Conservation (phyloP, 306 rosid species). For the Amphicarpaea edgeworthii region DNA sequence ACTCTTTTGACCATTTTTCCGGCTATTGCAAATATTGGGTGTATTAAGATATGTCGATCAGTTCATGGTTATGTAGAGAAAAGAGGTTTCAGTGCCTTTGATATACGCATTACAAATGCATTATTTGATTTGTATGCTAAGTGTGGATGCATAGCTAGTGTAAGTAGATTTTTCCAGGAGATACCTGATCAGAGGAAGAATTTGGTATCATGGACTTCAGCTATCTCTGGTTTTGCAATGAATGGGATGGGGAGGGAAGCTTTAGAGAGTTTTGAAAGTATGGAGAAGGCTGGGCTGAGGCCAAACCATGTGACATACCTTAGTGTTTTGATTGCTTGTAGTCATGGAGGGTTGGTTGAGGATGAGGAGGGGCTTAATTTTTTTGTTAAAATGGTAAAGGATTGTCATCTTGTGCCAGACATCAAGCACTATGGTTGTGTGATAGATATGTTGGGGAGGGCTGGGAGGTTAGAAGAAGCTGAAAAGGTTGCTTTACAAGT, state of each 20-base stretch:
- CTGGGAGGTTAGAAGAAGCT: slow-evolving; percentile 16
- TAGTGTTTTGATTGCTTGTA: slow-evolving; percentile 13
- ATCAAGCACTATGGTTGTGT: slow-evolving; percentile 7
- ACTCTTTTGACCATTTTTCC: slow-evolving; percentile 16
- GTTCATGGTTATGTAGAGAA: neutral
- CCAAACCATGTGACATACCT: neutral
- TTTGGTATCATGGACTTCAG: slow-evolving; percentile 10
- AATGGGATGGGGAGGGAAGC: slow-evolving; percentile 16
- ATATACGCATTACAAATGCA: slow-evolving; percentile 2
- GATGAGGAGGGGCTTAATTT: slow-evolving; percentile 1
- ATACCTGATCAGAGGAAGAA: slow-evolving; percentile 9
- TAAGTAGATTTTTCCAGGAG: slow-evolving; percentile 12
- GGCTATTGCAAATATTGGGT: slow-evolving; percentile 7
- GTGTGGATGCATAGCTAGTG: neutral
- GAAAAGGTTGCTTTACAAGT: slow-evolving; percentile 6
- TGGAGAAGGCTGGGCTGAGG: slow-evolving; percentile 9
- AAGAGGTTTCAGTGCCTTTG: neutral
- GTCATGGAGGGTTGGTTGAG: slow-evolving; percentile 14
- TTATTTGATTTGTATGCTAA: slow-evolving; percentile 9
- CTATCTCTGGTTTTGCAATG: slow-evolving; percentile 18
- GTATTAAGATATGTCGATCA: slow-evolving; percentile 5
- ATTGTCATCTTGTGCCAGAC: slow-evolving; percentile 1
- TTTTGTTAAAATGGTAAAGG: slow-evolving; percentile 11
- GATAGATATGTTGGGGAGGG: slow-evolving; percentile 19
- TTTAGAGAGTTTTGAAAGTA: slow-evolving; percentile 12